These are phyloP conservation scores for Nevesoporus exiguus DNA, from an alignment of 768 basidiomycete genomes.

Conservation along the genomic window DNA sequence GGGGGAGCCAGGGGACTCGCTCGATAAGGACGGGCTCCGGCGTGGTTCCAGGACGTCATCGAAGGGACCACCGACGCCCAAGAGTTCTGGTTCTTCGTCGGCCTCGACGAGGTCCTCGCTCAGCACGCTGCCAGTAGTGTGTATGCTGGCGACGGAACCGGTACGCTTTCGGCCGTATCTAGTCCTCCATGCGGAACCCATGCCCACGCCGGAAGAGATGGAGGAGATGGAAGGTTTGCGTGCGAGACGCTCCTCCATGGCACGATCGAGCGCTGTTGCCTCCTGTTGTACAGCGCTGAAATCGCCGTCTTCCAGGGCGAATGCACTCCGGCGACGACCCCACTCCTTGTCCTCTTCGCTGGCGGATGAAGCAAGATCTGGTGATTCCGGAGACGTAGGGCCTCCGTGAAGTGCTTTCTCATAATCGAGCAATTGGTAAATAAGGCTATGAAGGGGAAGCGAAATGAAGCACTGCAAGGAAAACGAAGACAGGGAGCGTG, in stretches of 20 bases:
- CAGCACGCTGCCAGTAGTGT: slow-evolving; percentile 62
- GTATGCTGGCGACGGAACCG: slow-evolving; percentile 70
- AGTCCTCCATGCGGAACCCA: slow-evolving; percentile 63
- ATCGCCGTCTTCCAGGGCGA: slow-evolving; percentile 45
- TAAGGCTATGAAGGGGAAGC: slow-evolving; percentile 53
- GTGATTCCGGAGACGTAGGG: slow-evolving; percentile 46
- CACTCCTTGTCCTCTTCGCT: slow-evolving; percentile 78
- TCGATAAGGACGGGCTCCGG: slow-evolving; percentile 34
- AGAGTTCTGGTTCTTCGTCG: slow-evolving; percentile 71
- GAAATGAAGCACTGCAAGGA: slow-evolving; percentile 21
- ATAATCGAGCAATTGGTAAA: slow-evolving; percentile 92
- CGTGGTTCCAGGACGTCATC: slow-evolving; percentile 36
- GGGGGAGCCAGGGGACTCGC: slow-evolving; percentile 34
- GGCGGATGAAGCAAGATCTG: slow-evolving; percentile 50
- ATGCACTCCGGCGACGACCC: slow-evolving; percentile 61
- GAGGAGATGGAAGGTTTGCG: slow-evolving; percentile 72
- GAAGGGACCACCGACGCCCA: slow-evolving; percentile 68
- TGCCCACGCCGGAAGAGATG: slow-evolving; percentile 57
- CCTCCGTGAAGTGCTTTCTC: slow-evolving; percentile 66
- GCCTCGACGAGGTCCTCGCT: slow-evolving; percentile 83
- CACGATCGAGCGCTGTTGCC: slow-evolving; percentile 79
- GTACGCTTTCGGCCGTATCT: slow-evolving; percentile 71
- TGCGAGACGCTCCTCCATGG: slow-evolving; percentile 81
- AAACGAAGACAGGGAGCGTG: slow-evolving; percentile 30
- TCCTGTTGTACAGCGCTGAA: slow-evolving; percentile 63